Conservation (phyloP, 176 grass and related monocot species). For the Musa schizocarpa region DNA sequence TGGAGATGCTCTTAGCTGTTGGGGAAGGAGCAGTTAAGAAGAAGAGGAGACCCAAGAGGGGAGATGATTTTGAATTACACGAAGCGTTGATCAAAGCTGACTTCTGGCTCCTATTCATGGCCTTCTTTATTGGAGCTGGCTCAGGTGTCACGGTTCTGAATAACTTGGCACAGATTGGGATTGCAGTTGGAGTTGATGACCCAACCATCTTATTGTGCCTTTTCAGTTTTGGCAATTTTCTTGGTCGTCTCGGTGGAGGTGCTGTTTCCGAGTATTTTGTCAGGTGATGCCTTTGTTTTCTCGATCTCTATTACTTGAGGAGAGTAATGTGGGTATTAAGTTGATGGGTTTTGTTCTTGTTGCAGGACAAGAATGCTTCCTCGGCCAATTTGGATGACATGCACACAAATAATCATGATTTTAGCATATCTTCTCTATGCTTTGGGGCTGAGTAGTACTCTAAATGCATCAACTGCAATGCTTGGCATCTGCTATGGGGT, state of each 20-base stretch:
- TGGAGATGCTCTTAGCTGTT: conserved; percentile 79
- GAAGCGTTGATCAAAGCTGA: conserved; percentile 90
- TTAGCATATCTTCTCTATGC: neutral
- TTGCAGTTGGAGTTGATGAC: conserved; percentile 62
- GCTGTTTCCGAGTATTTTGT: conserved; percentile 83
- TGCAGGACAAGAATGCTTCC: conserved; percentile 9
- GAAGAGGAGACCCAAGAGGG: conserved; percentile 75
- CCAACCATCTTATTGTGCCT: conserved; percentile 73
- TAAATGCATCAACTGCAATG: neutral
- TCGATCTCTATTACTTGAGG: neutral
- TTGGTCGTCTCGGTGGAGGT: conserved; percentile 63
- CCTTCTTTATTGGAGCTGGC: conserved; percentile 80
- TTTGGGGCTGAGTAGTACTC: neutral
- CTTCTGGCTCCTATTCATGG: conserved; percentile 77
- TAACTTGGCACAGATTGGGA: conserved; percentile 84
- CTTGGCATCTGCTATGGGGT: neutral
- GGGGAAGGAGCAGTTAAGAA: conserved; percentile 91
- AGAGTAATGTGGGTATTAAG: too few species aligned
- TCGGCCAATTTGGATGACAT: conserved; percentile 5
- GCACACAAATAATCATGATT: neutral
- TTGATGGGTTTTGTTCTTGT: neutral
- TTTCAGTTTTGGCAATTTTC: conserved; percentile 83
- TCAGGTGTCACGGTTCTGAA: conserved; percentile 87
- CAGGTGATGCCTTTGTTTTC: conserved; percentile 35
- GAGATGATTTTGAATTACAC: conserved; percentile 85